Conservation (phyloP, 129 eudicot species). For the Lactuca saligna region DNA sequence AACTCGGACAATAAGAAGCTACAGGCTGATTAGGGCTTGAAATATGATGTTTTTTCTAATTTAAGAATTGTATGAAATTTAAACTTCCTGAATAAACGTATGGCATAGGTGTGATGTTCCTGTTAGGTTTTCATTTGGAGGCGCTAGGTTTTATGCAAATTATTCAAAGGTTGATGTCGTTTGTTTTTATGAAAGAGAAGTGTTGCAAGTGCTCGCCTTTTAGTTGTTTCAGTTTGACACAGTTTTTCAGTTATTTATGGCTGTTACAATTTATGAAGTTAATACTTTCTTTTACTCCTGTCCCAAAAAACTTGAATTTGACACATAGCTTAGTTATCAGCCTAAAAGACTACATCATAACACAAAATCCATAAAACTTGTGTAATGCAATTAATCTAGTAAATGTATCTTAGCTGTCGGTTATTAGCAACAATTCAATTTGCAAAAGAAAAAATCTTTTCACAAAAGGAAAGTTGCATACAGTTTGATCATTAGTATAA, state of each 20-base stretch:
- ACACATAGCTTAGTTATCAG: no score
- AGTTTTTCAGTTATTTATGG: neutral
- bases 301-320: no score
- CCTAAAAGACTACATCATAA: neutral
- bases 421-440: neutral
- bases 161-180: neutral
- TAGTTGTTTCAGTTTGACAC: neutral
- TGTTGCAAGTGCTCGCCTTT: neutral
- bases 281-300: neutral
- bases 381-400: neutral
- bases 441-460: neutral
- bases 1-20: neutral
- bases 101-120: neutral
- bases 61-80: neutral
- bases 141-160: neutral
- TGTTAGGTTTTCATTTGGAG: neutral
- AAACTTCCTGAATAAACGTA: neutral
- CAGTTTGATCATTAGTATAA: neutral
- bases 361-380: neutral
- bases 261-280: neutral
- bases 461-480: neutral
- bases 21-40: slow-evolving; percentile 1
- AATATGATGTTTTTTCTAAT: neutral
- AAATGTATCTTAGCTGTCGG: neutral
- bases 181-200: neutral